A percentile compares a stretch with the other conserved stretches of the same genome.
phyloP scores from a whole-genome alignment of 495 filamentous ascomycete species.

The Apiosordaria backusii region DNA sequence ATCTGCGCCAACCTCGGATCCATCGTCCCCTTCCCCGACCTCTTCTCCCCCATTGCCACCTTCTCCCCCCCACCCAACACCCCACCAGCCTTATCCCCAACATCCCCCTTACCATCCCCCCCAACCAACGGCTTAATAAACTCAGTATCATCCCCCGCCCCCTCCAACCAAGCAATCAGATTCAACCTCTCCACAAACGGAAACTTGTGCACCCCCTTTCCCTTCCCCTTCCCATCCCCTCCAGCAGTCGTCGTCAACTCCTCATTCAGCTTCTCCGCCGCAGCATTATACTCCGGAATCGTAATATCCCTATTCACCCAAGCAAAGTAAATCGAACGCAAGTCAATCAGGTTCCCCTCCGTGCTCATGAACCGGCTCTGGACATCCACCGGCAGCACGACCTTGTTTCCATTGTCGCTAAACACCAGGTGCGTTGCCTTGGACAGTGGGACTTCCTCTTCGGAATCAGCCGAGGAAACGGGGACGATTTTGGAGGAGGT shows the following conservation, averaged over 20 bases:
- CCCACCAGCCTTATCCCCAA: slow-evolving; percentile 29
- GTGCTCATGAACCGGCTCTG: slow-evolving; percentile 77
- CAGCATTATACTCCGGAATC: slow-evolving; percentile 84
- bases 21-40: slow-evolving; percentile 57
- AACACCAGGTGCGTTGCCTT: slow-evolving; percentile 82
- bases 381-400: slow-evolving; percentile 67
- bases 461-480: slow-evolving; percentile 58
- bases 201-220: slow-evolving; percentile 68
- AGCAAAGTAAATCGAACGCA: slow-evolving; percentile 91
- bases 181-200: slow-evolving; percentile 88
- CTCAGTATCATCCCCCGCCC: slow-evolving; percentile 82
- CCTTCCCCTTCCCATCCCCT: too few species aligned
- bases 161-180: slow-evolving; percentile 86
- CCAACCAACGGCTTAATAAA: slow-evolving; percentile 81
- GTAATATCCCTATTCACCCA: slow-evolving; percentile 87
- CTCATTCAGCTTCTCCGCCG: slow-evolving; percentile 75
- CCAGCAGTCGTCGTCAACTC: slow-evolving; percentile 56
- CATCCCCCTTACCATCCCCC: slow-evolving; percentile 48
- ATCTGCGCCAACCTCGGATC: slow-evolving; percentile 82
- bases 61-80: slow-evolving; percentile 42
- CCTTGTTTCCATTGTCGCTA: slow-evolving; percentile 50
- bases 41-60: slow-evolving; percentile 45
- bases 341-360: slow-evolving; percentile 65
- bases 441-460: slow-evolving; percentile 53
- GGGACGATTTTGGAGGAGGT: slow-evolving; percentile 59